Percentiles rank a stretch among this genome's conserved stretches.
phyloP scores from a whole-genome alignment of 139 green algal species.

The Coccomyxa sp. region DNA sequence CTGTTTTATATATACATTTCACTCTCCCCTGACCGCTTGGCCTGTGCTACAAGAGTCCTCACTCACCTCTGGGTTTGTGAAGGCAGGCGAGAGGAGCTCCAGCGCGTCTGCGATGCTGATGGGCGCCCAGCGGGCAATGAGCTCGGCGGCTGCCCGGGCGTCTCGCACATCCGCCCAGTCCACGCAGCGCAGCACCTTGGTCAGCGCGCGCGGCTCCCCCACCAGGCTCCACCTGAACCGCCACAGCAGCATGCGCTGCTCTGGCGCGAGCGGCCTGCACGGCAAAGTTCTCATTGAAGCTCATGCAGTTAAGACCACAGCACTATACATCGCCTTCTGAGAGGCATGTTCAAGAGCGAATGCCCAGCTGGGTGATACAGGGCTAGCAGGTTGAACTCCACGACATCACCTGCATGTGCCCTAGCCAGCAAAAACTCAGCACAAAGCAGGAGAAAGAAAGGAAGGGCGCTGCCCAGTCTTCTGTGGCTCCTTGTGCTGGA shows the following conservation, averaged over 20 bases:
- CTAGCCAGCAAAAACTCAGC: no score
- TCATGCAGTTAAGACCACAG: background rate
- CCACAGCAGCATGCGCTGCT: slow-evolving; percentile 79
- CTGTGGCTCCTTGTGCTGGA: no score
- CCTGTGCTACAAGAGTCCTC: no score
- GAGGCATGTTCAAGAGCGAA: no score
- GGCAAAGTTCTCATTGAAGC: background rate
- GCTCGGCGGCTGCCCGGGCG: slow-evolving; percentile 65
- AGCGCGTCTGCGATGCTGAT: slow-evolving; percentile 87
- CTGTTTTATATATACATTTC: background rate
- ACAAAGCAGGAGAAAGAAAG: no score
- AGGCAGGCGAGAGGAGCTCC: slow-evolving; percentile 89
- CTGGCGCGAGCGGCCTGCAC: slow-evolving; percentile 54
- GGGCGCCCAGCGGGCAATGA: slow-evolving; percentile 83
- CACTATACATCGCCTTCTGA: background rate
- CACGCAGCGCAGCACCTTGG: slow-evolving; percentile 78
- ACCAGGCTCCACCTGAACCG: slow-evolving; percentile 79
- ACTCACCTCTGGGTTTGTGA: slow-evolving; percentile 71
- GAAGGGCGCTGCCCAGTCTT: no score
- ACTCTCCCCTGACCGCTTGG: background rate
- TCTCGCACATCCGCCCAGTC: slow-evolving; percentile 91
- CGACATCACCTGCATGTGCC: no score
- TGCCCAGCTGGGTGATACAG: no score
- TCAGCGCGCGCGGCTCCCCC: slow-evolving; percentile 71
- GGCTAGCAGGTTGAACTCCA: no score